A percentile compares a stretch with the other conserved stretches of the same genome.
Evolutionary conservation across 2,329 filamentous ascomycete genomes (phyloP).

Genomic region (Huntiella savannae): DNA sequence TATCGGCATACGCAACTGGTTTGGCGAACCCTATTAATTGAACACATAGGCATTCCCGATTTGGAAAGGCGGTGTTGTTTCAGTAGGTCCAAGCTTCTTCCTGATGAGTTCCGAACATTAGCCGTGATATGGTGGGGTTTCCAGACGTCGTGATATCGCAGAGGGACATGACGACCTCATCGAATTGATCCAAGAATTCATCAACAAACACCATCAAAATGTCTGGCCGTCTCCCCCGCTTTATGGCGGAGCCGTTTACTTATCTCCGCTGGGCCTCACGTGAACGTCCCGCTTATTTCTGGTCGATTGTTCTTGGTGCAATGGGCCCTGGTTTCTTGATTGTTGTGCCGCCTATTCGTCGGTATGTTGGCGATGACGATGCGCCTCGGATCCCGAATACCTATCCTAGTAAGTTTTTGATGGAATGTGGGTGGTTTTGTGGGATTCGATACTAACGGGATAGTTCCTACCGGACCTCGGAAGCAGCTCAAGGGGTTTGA

Average conservation of each 20-base stretch:
- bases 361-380: slow-evolving; percentile 52
- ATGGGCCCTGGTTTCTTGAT: slow-evolving; percentile 53
- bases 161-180: no score
- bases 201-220: slow-evolving; percentile 22
- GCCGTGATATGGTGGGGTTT: no score
- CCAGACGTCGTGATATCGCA: no score
- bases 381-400: slow-evolving; percentile 61
- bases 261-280: slow-evolving; percentile 79
- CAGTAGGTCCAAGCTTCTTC: background rate
- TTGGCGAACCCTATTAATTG: slow-evolving; percentile 1
- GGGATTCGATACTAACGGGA: background rate
- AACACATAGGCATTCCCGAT: slow-evolving; percentile 2
- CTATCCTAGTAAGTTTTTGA: slow-evolving; percentile 63
- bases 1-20: background rate
- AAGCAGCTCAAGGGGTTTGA: slow-evolving; percentile 43
- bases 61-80: background rate
- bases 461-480: slow-evolving; percentile 39
- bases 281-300: slow-evolving; percentile 84
- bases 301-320: slow-evolving; percentile 55
- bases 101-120: background rate
- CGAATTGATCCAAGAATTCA: no score
- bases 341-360: slow-evolving; percentile 54
- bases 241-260: slow-evolving; percentile 67
- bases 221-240: slow-evolving; percentile 44
- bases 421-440: background rate